Evolutionary conservation across 495 filamentous ascomycete genomes (phyloP).

Genomic region (Penicillium silybi): DNA sequence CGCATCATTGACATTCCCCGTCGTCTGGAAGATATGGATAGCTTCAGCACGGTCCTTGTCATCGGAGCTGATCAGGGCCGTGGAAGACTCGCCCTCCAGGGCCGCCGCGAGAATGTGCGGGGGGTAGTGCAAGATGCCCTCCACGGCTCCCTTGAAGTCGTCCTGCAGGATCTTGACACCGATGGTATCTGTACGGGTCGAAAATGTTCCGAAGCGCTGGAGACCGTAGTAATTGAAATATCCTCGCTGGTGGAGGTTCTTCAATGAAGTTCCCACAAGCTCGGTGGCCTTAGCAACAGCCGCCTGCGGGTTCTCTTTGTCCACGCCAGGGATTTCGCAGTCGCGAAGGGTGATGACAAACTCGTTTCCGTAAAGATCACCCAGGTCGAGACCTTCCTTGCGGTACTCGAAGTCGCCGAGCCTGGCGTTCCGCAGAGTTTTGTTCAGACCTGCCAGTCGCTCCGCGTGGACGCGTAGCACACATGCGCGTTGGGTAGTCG

Average conservation of each 20-base stretch:
- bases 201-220: conserved; percentile 87
- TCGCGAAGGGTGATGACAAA: conserved; percentile 88
- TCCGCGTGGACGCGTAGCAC: conserved; percentile 61
- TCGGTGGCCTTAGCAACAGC: conserved; percentile 42
- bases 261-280: conserved; percentile 53
- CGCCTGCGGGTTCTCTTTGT: conserved; percentile 33
- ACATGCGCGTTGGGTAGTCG: conserved; percentile 81
- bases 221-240: conserved; percentile 97
- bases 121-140: conserved; percentile 65
- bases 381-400: conserved; percentile 66
- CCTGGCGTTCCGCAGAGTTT: conserved; percentile 55
- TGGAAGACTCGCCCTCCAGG: conserved; percentile 31
- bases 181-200: conserved; percentile 72
- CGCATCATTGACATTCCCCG: conserved; percentile 51
- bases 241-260: conserved; percentile 56
- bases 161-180: conserved; percentile 79
- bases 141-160: conserved; percentile 73
- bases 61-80: conserved; percentile 55
- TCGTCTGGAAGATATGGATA: conserved; percentile 65
- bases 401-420: conserved; percentile 76
- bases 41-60: conserved; percentile 73
- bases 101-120: conserved; percentile 48
- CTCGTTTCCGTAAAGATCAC: conserved; percentile 82
- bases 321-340: conserved; percentile 57
- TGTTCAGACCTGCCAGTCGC: conserved; percentile 59